Percentiles rank a stretch among this genome's conserved stretches.
Evolutionary conservation across 1,284 basidiomycete genomes (phyloP).

Genomic region (Ceratobasidium sp.): DNA sequence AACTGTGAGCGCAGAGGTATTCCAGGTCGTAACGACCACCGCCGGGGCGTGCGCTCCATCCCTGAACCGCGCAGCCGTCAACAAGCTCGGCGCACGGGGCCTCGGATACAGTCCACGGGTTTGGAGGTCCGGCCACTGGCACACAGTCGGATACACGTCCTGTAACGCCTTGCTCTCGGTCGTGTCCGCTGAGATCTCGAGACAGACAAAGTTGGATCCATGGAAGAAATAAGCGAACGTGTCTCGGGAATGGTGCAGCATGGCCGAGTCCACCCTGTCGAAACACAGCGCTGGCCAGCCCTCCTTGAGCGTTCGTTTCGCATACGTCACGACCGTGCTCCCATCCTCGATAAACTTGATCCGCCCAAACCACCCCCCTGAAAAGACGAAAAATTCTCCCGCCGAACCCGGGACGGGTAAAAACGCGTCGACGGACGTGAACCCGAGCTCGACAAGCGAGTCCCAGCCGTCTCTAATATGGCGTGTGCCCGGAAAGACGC

Average conservation of each 20-base stretch:
- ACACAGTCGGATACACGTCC: constrained; percentile 15
- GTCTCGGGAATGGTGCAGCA: constrained; percentile 6
- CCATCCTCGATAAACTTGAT: constrained; percentile 25
- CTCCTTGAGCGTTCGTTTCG: constrained; percentile 6
- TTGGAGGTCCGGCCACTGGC: constrained; percentile 17
- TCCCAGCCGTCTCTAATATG: constrained; percentile 22
- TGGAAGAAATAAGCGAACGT: constrained; percentile 10
- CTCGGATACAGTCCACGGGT: constrained; percentile 15
- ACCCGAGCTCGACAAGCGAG: constrained; percentile 12
- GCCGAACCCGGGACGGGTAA: neutral
- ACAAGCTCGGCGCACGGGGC: constrained; percentile 5
- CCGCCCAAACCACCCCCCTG: constrained; percentile 2
- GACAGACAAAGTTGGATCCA: constrained; percentile 18
- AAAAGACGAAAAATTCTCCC: constrained; percentile 17
- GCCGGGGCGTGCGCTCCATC: neutral
- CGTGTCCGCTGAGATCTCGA: constrained; percentile 9
- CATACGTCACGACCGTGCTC: neutral
- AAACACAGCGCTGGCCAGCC: constrained; percentile 6
- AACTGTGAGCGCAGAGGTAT: constrained; percentile 3
- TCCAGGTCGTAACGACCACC: constrained; percentile 19
- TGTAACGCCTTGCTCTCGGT: constrained; percentile 18
- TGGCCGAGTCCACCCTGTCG: constrained; percentile 4
- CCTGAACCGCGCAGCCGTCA: constrained; percentile 23
- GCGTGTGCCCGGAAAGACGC: constrained; percentile 11
- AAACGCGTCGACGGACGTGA: constrained; percentile 16